phyloP scores from a whole-genome alignment of 2,329 filamentous ascomycete genomes.

The Botrytis fragariae region DNA sequence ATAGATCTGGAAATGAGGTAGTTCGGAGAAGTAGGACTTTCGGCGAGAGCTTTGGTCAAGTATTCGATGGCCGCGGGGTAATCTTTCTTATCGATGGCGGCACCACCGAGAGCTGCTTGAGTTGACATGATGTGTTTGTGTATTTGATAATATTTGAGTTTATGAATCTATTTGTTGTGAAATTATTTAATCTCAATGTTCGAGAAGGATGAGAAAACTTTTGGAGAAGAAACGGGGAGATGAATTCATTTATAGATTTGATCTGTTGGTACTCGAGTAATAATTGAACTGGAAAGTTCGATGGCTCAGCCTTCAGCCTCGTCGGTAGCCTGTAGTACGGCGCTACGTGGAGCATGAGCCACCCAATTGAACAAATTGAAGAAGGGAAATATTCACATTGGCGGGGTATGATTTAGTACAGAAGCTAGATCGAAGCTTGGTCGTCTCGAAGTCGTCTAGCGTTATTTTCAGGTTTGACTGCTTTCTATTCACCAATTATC shows the following conservation, averaged over 20 bases:
- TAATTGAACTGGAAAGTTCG: constrained; percentile 6
- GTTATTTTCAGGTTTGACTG: too few species aligned
- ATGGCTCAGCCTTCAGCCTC: neutral
- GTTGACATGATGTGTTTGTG: constrained; percentile 46
- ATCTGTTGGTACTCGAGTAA: neutral
- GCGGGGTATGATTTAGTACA: neutral
- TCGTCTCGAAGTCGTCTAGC: neutral
- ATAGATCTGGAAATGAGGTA: constrained; percentile 84
- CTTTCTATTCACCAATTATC: neutral
- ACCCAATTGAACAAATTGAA: neutral
- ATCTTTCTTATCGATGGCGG: constrained; percentile 62
- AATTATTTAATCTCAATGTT: neutral
- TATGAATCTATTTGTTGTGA: neutral
- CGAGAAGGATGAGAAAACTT: neutral
- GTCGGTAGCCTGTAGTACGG: neutral
- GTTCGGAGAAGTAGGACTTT: constrained; percentile 67
- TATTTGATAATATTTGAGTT: neutral
- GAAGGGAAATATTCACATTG: neutral
- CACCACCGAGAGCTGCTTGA: constrained; percentile 48
- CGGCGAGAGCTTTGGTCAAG: constrained; percentile 62
- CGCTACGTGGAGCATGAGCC: neutral
- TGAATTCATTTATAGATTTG: neutral
- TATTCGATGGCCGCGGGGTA: constrained; percentile 66
- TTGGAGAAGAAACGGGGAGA: neutral
- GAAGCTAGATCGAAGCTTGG: neutral